These are phyloP conservation scores for Serendipita sp. DNA, from an alignment of 768 basidiomycete species.

Conservation along the genomic window DNA sequence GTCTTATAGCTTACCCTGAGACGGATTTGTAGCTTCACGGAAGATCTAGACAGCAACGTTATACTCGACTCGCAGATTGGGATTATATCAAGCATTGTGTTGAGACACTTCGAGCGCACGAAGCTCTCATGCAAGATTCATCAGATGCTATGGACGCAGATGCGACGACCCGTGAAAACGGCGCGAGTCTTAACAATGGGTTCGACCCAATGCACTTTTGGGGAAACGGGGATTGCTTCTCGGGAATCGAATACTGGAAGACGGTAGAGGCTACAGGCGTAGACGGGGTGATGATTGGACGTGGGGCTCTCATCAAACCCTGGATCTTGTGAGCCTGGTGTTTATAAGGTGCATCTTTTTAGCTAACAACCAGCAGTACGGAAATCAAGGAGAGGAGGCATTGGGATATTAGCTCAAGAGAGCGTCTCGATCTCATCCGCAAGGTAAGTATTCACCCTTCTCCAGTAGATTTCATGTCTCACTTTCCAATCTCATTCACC, in stretches of 20 bases:
- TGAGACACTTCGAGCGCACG: slow-evolving; percentile 52
- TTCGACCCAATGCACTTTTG: slow-evolving; percentile 68
- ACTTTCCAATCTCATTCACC: not conserved
- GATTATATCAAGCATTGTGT: slow-evolving; percentile 82
- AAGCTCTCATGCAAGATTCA: slow-evolving; percentile 22
- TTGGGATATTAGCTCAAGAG: slow-evolving; percentile 83
- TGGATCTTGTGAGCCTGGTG: slow-evolving; percentile 18
- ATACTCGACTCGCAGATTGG: slow-evolving; percentile 88
- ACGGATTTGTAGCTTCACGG: slow-evolving; percentile 70
- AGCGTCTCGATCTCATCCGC: slow-evolving; percentile 64
- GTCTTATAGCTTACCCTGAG: slow-evolving; percentile 14
- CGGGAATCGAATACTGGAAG: slow-evolving; percentile 66
- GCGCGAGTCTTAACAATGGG: not conserved
- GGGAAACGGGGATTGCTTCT: slow-evolving; percentile 92
- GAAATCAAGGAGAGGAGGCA: slow-evolving; percentile 85
- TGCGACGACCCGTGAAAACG: not conserved
- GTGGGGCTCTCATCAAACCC: slow-evolving; percentile 84
- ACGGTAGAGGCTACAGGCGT: slow-evolving; percentile 67
- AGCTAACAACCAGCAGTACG: slow-evolving; percentile 73
- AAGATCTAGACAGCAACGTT: slow-evolving; percentile 86
- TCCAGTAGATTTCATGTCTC: not conserved
- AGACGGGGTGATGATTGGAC: slow-evolving; percentile 88
- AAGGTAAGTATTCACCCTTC: slow-evolving; percentile 32
- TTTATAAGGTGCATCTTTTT: not conserved
- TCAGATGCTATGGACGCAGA: not conserved